Evolutionary conservation across 257 asterid genomes (phyloP), one percentile per base, ranked within the genome.

Genomic region (Solanum arcanum): DNA sequence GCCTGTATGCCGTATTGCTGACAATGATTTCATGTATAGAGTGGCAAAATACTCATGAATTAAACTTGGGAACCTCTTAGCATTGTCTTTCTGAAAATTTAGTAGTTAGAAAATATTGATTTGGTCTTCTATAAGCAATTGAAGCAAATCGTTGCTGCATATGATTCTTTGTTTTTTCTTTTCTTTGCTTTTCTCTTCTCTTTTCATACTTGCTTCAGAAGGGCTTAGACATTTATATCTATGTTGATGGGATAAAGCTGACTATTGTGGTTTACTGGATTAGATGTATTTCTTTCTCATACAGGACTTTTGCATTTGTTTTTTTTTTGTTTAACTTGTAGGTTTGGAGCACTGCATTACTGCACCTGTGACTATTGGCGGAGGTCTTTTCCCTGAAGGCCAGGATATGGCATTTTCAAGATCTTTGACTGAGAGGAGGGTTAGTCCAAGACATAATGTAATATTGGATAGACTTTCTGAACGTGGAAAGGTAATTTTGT

Each of bases 381-480:
- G 92, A 90, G 93, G 86, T 88, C 91, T 87, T 85, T 93, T 93
- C 88, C 91, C 88, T 72, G 98, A 92, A 86, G 89, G 87, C 89
- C 90, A 90, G 86, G 95, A 88, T 23, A 41, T 81, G 70, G 90
- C 92, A 80, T 75, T 83, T 85, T 91, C 97, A 52, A 93, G 94
- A 89, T 96, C 99, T 86, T 90, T 96, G 98, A 91, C 91, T 23
- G 98, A 95, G 93, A 92, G 86, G 87, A 89, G 88, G 87, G 91
- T 91, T 60, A 93, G 87, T 90, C 94, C 94, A 41, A 59, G 92
- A 91, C 89, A 92, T 85, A 90, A 94, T 81, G 93, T 89, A 64
- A 95, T 90, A 88, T 89, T 96, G 91, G 98, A 97, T 89, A 92
- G 90, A 89, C 92, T 95, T 29, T 93, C 98, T 4, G 98, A 97